A percentile compares a stretch with the other conserved stretches of the same genome.
These are phyloP conservation scores for Brassica cretica DNA, from an alignment of 345 rosid species.

Conservation along the genomic window DNA sequence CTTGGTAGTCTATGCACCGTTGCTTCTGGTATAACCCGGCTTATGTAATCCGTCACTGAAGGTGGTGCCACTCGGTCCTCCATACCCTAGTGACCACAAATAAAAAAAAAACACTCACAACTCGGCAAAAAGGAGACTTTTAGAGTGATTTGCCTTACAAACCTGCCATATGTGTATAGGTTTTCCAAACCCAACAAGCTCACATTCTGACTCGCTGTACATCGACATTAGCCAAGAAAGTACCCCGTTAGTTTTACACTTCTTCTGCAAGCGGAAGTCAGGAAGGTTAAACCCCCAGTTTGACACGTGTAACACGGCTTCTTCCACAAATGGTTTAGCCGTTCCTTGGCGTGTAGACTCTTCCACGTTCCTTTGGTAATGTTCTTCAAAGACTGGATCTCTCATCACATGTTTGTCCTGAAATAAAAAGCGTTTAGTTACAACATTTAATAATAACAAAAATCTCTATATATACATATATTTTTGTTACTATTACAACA, in stretches of 20 bases:
- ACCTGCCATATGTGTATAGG: conserved; percentile 99
- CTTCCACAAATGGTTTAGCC: conserved; percentile 72
- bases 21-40: conserved; percentile 73
- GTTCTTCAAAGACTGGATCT: conserved; percentile 61
- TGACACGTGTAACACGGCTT: conserved; percentile 68
- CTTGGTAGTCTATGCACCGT: conserved; percentile 60
- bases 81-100: conserved; percentile 57
- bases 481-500: too few relatives aligned
- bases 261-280: conserved; percentile 70
- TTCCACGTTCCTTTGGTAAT: conserved; percentile 89
- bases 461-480: too few relatives aligned
- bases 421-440: conserved; percentile 11
- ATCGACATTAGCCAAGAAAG: conserved; percentile 81
- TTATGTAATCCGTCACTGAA: conserved; percentile 61
- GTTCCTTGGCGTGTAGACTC: conserved; percentile 87
- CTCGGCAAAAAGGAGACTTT: neutral
- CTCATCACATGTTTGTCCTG: conserved; percentile 70
- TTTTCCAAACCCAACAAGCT: conserved; percentile 63
- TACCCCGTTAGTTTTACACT: conserved; percentile 61
- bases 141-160: too few relatives aligned
- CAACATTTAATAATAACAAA: too few relatives aligned
- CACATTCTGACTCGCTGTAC: conserved; percentile 75
- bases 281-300: conserved; percentile 83
- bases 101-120: conserved; percentile 8
- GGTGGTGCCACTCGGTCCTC: conserved; percentile 72